A percentile compares a stretch with the other conserved stretches of the same genome.
Conservation (phyloP, 192 early-diverging fungal species). For the Coemansia asiatica region DNA sequence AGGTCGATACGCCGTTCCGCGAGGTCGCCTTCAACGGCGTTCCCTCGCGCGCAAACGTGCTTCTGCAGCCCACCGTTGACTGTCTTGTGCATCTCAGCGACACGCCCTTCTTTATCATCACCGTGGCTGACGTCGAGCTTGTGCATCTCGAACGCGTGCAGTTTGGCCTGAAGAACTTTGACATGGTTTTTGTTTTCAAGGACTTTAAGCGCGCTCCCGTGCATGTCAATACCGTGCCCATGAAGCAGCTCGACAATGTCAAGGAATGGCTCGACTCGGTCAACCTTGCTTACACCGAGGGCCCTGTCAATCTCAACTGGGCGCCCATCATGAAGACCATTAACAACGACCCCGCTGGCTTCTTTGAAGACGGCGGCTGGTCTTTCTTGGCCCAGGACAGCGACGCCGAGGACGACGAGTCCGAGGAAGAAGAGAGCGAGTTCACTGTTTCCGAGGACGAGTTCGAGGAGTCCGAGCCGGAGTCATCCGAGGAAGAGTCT, state of each 20-base stretch:
- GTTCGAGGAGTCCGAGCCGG: constrained; percentile 51
- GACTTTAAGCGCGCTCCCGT: constrained; percentile 84
- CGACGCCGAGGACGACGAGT: constrained; percentile 60
- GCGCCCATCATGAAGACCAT: constrained; percentile 97
- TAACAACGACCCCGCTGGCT: constrained; percentile 85
- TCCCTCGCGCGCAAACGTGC: constrained; percentile 84
- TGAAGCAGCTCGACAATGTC: constrained; percentile 86
- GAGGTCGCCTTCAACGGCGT: constrained; percentile 95
- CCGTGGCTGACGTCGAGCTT: constrained; percentile 89
- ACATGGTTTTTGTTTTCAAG: constrained; percentile 97
- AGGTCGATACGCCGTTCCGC: constrained; percentile 91
- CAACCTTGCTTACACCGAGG: constrained; percentile 91
- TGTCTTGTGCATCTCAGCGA: constrained; percentile 96
- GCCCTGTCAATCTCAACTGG: constrained; percentile 94
- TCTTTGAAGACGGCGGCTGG: constrained; percentile 94
- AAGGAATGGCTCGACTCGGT: constrained; percentile 95
- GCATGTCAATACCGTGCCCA: constrained; percentile 96
- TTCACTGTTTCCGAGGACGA: constrained; percentile 64
- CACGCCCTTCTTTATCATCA: constrained; percentile 87
- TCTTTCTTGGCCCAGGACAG: constrained; percentile 74
- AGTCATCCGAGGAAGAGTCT: constrained; percentile 52
- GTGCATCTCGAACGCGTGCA: constrained; percentile 96
- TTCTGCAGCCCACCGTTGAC: constrained; percentile 93
- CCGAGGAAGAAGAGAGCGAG: constrained; percentile 65
- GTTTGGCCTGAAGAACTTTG: constrained; percentile 98